A percentile compares a stretch with the other conserved stretches of the same genome.
Evolutionary conservation across 2,329 filamentous ascomycete species (phyloP).

Genomic region (Penicillium decumbens): DNA sequence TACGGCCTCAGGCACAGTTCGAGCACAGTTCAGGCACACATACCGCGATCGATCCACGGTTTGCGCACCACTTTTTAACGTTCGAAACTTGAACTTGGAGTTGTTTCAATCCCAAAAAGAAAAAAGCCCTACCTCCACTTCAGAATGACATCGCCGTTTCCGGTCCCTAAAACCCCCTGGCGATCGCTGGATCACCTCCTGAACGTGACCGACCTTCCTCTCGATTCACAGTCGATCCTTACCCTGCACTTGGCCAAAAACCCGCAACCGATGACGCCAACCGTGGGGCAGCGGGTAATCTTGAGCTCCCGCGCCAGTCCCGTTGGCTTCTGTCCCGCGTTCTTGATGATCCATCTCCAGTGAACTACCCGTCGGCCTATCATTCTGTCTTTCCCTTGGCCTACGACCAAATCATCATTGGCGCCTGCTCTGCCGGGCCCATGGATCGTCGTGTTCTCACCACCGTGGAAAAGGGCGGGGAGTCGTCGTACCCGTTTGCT

Average conservation of each 20-base stretch:
- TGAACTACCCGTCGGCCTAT: constrained; percentile 15
- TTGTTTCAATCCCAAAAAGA: neutral
- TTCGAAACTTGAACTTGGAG: neutral
- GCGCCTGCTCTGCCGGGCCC: constrained; percentile 6
- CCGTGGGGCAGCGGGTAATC: constrained; percentile 18
- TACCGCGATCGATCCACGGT: constrained; percentile 2
- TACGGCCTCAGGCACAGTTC: neutral
- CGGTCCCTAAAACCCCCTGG: neutral
- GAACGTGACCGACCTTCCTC: neutral
- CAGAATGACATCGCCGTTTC: neutral
- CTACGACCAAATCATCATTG: constrained; percentile 11
- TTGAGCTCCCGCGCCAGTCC: constrained; percentile 12
- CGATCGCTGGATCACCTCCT: constrained; percentile 10
- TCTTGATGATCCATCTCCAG: constrained; percentile 20
- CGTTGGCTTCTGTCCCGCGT: constrained; percentile 23
- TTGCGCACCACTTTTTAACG: neutral
- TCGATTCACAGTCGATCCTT: constrained; percentile 18
- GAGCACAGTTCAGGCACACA: neutral
- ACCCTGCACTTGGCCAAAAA: constrained; percentile 7
- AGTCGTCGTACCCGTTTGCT: neutral
- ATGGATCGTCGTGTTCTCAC: constrained; percentile 15
- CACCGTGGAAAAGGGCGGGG: neutral
- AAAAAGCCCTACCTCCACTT: neutral
- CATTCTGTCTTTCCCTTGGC: constrained; percentile 6
- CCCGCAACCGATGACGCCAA: constrained; percentile 23